Conservation (phyloP, 306 rosid genomes). For the Glycine latifolia region DNA sequence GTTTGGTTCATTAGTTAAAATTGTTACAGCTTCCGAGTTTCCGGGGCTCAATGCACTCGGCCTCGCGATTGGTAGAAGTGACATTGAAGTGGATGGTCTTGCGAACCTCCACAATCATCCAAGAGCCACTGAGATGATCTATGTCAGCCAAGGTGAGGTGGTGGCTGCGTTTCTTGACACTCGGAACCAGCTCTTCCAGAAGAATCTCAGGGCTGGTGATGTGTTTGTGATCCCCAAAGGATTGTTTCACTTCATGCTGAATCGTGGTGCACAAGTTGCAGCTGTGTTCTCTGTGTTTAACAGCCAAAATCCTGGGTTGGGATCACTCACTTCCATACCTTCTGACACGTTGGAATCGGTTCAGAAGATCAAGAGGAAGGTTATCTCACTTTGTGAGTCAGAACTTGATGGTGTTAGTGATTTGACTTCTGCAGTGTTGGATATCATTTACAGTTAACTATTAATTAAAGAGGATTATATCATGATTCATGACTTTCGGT, state of each 20-base stretch:
- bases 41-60: conserved; percentile 79
- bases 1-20: conserved; percentile 50
- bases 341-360: conserved; percentile 45
- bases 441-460: conserved; percentile 39
- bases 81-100: conserved; percentile 61
- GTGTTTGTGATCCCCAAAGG: conserved; percentile 81
- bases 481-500: not conserved
- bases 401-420: conserved; percentile 31
- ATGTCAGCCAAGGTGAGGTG: conserved; percentile 60
- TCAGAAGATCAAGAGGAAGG: conserved; percentile 50
- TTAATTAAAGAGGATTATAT: not conserved
- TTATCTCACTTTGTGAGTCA: conserved; percentile 49
- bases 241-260: conserved; percentile 66
- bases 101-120: conserved; percentile 72
- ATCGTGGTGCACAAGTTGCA: conserved; percentile 59
- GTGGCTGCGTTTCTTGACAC: conserved; percentile 70
- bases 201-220: conserved; percentile 58
- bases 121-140: conserved; percentile 73
- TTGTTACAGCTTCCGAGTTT: conserved; percentile 62
- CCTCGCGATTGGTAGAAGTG: conserved; percentile 71
- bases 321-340: conserved; percentile 41
- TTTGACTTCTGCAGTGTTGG: conserved; percentile 22
- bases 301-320: conserved; percentile 80
- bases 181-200: conserved; percentile 58
- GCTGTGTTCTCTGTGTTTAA: conserved; percentile 64